These are phyloP conservation scores for Wakefieldia striispora DNA, from an alignment of 768 basidiomycete genomes.

Conservation along the genomic window DNA sequence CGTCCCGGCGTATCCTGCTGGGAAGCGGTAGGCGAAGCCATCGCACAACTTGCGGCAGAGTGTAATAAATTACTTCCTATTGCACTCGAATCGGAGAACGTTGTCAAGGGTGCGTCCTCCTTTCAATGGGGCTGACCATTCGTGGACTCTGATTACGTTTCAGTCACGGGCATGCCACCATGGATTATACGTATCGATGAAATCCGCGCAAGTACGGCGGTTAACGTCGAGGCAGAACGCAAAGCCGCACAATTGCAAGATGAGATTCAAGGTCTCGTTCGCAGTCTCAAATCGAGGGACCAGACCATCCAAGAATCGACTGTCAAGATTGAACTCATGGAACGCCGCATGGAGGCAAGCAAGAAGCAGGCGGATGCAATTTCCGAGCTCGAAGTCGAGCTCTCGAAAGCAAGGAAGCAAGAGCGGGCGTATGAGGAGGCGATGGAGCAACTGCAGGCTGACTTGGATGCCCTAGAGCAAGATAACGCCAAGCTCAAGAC, in stretches of 20 bases:
- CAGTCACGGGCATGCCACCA: slow-evolving; percentile 75
- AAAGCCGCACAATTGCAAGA: slow-evolving; percentile 84
- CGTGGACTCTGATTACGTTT: background rate
- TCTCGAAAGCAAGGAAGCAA: slow-evolving; percentile 80
- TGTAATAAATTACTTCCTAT: slow-evolving; percentile 67
- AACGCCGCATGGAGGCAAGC: slow-evolving; percentile 85
- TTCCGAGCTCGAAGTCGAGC: slow-evolving; percentile 73
- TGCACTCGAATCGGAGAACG: slow-evolving; percentile 72
- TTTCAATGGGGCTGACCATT: background rate
- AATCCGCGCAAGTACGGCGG: slow-evolving; percentile 76
- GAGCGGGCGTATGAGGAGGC: slow-evolving; percentile 90
- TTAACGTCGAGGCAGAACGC: slow-evolving; percentile 91
- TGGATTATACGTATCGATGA: slow-evolving; percentile 83
- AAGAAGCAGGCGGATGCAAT: slow-evolving; percentile 90
- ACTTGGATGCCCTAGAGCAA: slow-evolving; percentile 82
- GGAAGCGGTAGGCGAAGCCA: slow-evolving; percentile 72
- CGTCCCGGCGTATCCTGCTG: slow-evolving; percentile 69
- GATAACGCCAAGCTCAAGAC: slow-evolving; percentile 84
- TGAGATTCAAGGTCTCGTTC: slow-evolving; percentile 83
- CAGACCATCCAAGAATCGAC: slow-evolving; percentile 83
- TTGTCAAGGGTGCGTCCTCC: slow-evolving; percentile 64
- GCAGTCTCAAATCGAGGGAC: slow-evolving; percentile 84
- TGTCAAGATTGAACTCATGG: slow-evolving; percentile 95
- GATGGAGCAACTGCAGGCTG: slow-evolving; percentile 88
- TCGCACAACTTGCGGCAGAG: slow-evolving; percentile 69